Evolutionary conservation across 495 filamentous ascomycete species (phyloP).

Genomic region (Penicillium maclennaniae): DNA sequence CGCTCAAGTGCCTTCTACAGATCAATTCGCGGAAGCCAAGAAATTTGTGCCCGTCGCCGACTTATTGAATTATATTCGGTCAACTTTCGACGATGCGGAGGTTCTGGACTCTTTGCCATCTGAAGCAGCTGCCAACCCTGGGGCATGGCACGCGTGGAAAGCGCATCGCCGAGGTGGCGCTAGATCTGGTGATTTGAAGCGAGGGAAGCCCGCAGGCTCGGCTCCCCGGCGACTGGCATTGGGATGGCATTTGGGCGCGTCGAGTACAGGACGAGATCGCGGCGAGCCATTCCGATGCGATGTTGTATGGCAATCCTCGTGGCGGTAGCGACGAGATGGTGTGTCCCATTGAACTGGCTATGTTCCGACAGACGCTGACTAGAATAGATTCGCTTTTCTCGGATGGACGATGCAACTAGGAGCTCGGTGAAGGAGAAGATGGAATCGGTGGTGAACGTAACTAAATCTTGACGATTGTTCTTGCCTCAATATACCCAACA

Average conservation of each 20-base stretch:
- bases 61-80: conserved; percentile 74
- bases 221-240: conserved; percentile 83
- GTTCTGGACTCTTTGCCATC: conserved; percentile 76
- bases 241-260: conserved; percentile 92
- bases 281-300: conserved; percentile 69
- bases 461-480: conserved; percentile 20
- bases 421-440: conserved; percentile 58
- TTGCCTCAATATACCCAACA: conserved; percentile 26
- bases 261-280: conserved; percentile 73
- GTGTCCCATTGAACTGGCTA: conserved; percentile 16
- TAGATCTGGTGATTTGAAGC: conserved; percentile 20
- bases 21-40: conserved; percentile 20
- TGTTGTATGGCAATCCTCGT: conserved; percentile 63
- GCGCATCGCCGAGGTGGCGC: conserved; percentile 50
- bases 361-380: neutral
- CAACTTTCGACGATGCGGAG: conserved; percentile 70
- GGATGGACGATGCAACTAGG: conserved; percentile 58
- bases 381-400: conserved; percentile 64
- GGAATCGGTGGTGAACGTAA: conserved; percentile 45
- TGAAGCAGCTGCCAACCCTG: conserved; percentile 78
- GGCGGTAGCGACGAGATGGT: conserved; percentile 67
- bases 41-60: conserved; percentile 33
- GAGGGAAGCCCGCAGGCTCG: conserved; percentile 43
- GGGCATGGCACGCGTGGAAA: conserved; percentile 88
- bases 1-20: conserved; percentile 13